Evolutionary conservation across 2,329 filamentous ascomycete genomes (phyloP).

Genomic region (Trichoderma sp.): DNA sequence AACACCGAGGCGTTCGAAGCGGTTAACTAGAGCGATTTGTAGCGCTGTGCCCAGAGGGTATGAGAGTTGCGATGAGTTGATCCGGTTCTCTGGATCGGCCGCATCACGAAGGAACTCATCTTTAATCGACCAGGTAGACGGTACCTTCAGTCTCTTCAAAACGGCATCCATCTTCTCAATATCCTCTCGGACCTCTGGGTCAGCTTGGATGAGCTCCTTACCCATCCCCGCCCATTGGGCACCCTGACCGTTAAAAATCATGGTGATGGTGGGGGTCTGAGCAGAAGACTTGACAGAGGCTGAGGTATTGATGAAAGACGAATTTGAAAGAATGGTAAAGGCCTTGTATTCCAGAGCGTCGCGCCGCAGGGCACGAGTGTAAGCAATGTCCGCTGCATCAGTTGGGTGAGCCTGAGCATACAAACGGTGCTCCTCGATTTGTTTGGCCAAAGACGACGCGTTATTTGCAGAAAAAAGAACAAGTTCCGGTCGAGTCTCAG

Average conservation of each 20-base stretch:
- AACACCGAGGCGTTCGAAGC: conserved; percentile 34
- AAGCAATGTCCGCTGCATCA: conserved; percentile 17
- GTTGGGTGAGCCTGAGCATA: conserved; percentile 34
- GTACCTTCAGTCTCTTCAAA: conserved; percentile 24
- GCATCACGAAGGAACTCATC: conserved; percentile 13
- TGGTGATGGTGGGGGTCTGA: conserved; percentile 12
- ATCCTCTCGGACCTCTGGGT: conserved; percentile 29
- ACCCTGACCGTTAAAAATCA: conserved; percentile 48
- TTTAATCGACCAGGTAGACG: conserved; percentile 32
- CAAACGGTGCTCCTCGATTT: conserved; percentile 8
- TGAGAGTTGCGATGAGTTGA: conserved; percentile 41
- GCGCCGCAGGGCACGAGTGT: conserved; percentile 11
- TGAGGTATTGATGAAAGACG: not conserved
- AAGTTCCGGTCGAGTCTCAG: not conserved
- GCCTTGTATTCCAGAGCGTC: not conserved
- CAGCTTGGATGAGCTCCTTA: conserved; percentile 30
- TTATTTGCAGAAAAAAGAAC: conserved; percentile 19
- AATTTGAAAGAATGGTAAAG: conserved; percentile 23
- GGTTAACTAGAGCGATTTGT: conserved; percentile 49
- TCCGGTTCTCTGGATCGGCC: conserved; percentile 25
- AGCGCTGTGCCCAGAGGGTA: conserved; percentile 57
- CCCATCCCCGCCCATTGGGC: conserved; percentile 49
- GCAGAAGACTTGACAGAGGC: not conserved
- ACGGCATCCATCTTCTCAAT: conserved; percentile 20
- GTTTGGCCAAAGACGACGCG: not conserved